These are phyloP conservation scores for Pichia manshurica DNA, from an alignment of 805 yeast genomes.

Conservation along the genomic window DNA sequence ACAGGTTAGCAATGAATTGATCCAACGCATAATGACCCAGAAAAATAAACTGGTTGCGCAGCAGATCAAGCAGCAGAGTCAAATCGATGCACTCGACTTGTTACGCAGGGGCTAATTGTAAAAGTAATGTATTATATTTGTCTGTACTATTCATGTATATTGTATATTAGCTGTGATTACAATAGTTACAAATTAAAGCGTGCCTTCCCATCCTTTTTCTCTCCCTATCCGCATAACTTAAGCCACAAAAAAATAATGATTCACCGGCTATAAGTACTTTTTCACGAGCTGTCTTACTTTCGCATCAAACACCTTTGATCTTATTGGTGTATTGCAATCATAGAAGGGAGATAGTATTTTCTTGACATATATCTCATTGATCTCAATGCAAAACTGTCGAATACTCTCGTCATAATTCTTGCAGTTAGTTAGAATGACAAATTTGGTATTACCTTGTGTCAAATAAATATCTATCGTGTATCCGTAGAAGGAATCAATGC, in stretches of 20 bases:
- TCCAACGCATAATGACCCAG: slow-evolving; percentile 18
- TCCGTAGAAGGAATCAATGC: slow-evolving; percentile 82
- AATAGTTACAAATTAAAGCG: too few species aligned
- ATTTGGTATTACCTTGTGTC: slow-evolving; percentile 82
- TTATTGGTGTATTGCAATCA: slow-evolving; percentile 65
- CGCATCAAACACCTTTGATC: slow-evolving; percentile 68
- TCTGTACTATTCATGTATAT: neutral
- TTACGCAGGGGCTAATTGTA: slow-evolving; percentile 30
- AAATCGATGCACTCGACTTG: slow-evolving; percentile 27
- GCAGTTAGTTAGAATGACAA: slow-evolving; percentile 63
- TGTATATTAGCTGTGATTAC: slow-evolving; percentile 1
- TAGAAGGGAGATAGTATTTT: slow-evolving; percentile 84
- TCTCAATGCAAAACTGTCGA: slow-evolving; percentile 75
- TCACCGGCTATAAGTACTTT: slow-evolving; percentile 54
- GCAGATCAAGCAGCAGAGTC: slow-evolving; percentile 20
- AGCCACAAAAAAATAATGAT: too few species aligned
- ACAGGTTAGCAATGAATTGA: slow-evolving; percentile 21
- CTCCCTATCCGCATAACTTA: too few species aligned
- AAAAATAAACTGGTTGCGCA: slow-evolving; percentile 18
- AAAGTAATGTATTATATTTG: neutral
- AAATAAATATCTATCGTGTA: slow-evolving; percentile 76
- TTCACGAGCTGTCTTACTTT: slow-evolving; percentile 66
- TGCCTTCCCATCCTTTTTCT: too few species aligned
- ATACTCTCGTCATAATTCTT: slow-evolving; percentile 62
- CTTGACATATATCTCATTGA: slow-evolving; percentile 84